Base-by-base conservation (phyloP, 768 basidiomycete genomes). In the Leccinum obscurum region DNA sequence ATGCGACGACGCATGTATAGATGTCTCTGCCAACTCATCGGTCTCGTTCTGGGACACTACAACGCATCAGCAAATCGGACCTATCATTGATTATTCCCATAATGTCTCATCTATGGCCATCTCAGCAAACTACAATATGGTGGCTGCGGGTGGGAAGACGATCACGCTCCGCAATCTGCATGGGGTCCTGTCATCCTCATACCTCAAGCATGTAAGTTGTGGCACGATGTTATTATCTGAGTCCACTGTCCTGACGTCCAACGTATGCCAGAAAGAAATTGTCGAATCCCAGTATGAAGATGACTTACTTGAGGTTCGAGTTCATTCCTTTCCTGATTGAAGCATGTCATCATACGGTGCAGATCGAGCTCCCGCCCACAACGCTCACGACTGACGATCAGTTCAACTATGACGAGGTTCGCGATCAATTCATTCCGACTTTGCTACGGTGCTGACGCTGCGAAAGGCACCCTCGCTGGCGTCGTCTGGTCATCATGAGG, bases 321-420 rank as follows among this genome's bases (percentile, higher is more conserved):
- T 41, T 9, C 3, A 1, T 41, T 8, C 37, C 15, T 39, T 8
- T 15, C 37, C 15, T 39, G 15, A 0, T 39, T 1, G 1, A 41
- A 41, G 4, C 17, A n/a, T n/a, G 9, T n/a, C 17, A n/a, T 10
- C 39, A 41, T 41, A n/a, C 0, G 8, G 0, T 1, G 0, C 39
- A 41, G 39, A 1, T n/a, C 17, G 39, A 41, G 39, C 39, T 41
- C 39, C 39, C 17, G 0, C 39, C 39, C 9, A n/a, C 17, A 9
- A 9, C 39, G 17, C 8, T 10, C 39, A 1, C 17, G 8, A 1
- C 8, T n/a, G 39, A 41, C 39, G 17, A 41, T 41, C 2, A 41
- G 39, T 41, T 41, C 39, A n/a, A 41, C 39, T 41, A n/a, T 0
- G 39, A 41, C 9, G 39, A 41, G 39, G 39, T 41, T 41, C 2